Conservation (phyloP, 306 rosid genomes). For the Quercus glauca region DNA sequence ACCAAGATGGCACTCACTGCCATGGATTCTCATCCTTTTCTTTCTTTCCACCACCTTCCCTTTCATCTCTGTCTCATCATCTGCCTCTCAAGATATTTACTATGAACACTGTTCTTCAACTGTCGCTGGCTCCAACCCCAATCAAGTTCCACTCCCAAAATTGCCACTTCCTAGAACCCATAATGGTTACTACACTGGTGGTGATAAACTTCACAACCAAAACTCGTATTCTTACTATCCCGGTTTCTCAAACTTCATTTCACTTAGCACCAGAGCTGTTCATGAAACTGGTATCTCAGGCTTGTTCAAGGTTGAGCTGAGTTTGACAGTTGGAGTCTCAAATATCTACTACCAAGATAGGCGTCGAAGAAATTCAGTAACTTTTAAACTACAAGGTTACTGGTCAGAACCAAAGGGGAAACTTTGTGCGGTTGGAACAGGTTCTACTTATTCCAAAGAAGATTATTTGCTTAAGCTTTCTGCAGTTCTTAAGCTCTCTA, state of each 20-base stretch:
- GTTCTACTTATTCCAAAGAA: constrained; percentile 7
- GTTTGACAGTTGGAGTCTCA: constrained; percentile 8
- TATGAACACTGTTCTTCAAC: constrained; percentile 40
- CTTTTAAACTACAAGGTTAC: constrained; percentile 41
- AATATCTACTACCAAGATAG: neutral
- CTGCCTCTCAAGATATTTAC: constrained; percentile 21
- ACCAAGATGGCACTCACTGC: neutral
- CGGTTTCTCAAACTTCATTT: neutral
- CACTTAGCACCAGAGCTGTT: neutral
- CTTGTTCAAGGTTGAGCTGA: constrained; percentile 32
- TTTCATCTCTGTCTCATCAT: constrained; percentile 19
- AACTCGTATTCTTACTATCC: neutral
- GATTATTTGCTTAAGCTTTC: constrained; percentile 17
- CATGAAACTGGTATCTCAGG: constrained; percentile 23
- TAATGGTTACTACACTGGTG: constrained; percentile 39
- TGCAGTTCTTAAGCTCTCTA: constrained; percentile 46
- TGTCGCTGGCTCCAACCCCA: constrained; percentile 25
- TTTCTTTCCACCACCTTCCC: constrained; percentile 10
- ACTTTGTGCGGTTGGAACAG: constrained; percentile 53
- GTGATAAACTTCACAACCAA: neutral
- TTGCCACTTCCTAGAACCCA: constrained; percentile 10
- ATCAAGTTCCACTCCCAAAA: neutral
- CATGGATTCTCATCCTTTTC: constrained; percentile 29
- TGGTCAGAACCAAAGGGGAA: constrained; percentile 53
- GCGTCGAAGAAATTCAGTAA: neutral